Conservation (phyloP, 805 yeast species). For the Komagataella ulmi region DNA sequence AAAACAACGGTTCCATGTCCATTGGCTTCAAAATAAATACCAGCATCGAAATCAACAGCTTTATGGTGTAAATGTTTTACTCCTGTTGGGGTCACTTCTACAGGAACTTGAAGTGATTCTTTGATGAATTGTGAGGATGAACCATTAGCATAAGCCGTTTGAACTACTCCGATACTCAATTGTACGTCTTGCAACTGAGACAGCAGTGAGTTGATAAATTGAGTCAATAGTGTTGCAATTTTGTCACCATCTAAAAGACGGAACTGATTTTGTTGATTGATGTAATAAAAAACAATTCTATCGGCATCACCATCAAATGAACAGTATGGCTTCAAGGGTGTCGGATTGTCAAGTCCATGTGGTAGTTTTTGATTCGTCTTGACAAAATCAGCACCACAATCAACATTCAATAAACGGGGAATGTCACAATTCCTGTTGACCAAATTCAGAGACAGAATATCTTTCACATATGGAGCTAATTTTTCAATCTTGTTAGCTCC, state of each 20-base stretch:
- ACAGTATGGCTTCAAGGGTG: constrained; percentile 41
- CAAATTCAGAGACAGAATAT: constrained; percentile 24
- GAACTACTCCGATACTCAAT: constrained; percentile 67
- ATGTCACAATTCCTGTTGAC: constrained; percentile 40
- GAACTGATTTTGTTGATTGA: constrained; percentile 24
- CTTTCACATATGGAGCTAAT: constrained; percentile 25
- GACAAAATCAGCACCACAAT: constrained; percentile 94
- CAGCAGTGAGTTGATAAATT: constrained; percentile 37
- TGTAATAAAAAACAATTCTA: constrained; percentile 72
- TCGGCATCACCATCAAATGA: constrained; percentile 98
- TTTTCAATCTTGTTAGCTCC: constrained; percentile 66
- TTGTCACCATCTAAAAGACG: constrained; percentile 83
- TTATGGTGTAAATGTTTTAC: constrained; percentile 95
- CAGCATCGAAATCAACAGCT: constrained; percentile 73
- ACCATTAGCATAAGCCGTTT: constrained; percentile 97
- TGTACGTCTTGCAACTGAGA: constrained; percentile 25
- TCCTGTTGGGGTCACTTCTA: constrained; percentile 86
- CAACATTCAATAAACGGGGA: constrained; percentile 52
- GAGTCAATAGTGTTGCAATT: constrained; percentile 75
- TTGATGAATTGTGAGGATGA: constrained; percentile 65
- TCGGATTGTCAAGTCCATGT: constrained; percentile 29
- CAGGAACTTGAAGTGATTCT: constrained; percentile 55
- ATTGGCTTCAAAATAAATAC: constrained; percentile 94
- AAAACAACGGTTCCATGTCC: constrained; percentile 98
- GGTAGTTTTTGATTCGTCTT: constrained; percentile 83